Percentiles rank a stretch among this genome's conserved stretches.
Evolutionary conservation across 495 filamentous ascomycete genomes (phyloP).

Genomic region (Chaetomium fimeti): DNA sequence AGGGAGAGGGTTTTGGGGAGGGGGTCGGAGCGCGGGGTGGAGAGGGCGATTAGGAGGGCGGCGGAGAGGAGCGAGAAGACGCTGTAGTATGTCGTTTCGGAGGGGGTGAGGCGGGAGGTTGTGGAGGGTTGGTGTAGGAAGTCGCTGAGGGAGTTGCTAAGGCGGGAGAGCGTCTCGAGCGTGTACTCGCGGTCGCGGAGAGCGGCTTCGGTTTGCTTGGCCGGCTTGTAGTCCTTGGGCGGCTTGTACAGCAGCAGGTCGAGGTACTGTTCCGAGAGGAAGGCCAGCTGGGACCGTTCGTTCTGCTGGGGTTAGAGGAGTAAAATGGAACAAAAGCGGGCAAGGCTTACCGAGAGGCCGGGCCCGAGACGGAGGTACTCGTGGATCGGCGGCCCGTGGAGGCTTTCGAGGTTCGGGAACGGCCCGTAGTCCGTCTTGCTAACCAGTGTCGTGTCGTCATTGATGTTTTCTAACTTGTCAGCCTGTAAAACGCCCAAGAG

Average conservation of each 20-base stretch:
- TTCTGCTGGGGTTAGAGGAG: slow-evolving; percentile 32
- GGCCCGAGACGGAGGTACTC: slow-evolving; percentile 45
- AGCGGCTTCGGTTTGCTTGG: slow-evolving; percentile 35
- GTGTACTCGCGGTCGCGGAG: slow-evolving; percentile 41
- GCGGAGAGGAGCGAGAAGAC: slow-evolving; percentile 32
- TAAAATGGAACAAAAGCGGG: background rate
- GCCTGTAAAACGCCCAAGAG: background rate
- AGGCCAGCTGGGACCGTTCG: slow-evolving; percentile 41
- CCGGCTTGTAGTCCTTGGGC: slow-evolving; percentile 45
- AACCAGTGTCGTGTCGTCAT: slow-evolving; percentile 31
- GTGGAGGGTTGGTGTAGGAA: slow-evolving; percentile 30
- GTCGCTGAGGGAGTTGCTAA: slow-evolving; percentile 37
- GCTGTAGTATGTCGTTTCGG: slow-evolving; percentile 33
- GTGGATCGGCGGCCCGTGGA: slow-evolving; percentile 36
- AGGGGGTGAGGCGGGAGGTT: slow-evolving; percentile 25
- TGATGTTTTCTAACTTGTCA: slow-evolving; percentile 34
- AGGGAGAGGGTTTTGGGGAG: slow-evolving; percentile 21
- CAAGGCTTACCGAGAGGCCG: slow-evolving; percentile 45
- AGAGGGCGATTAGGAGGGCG: slow-evolving; percentile 27
- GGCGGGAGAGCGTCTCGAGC: slow-evolving; percentile 26
- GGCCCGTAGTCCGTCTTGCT: slow-evolving; percentile 48
- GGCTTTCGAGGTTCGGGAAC: slow-evolving; percentile 45
- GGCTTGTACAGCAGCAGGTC: slow-evolving; percentile 44
- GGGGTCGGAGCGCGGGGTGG: slow-evolving; percentile 28
- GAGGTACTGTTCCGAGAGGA: slow-evolving; percentile 45